Conservation (phyloP, 805 yeast species). For the Sugiyamaella chiloensis region DNA sequence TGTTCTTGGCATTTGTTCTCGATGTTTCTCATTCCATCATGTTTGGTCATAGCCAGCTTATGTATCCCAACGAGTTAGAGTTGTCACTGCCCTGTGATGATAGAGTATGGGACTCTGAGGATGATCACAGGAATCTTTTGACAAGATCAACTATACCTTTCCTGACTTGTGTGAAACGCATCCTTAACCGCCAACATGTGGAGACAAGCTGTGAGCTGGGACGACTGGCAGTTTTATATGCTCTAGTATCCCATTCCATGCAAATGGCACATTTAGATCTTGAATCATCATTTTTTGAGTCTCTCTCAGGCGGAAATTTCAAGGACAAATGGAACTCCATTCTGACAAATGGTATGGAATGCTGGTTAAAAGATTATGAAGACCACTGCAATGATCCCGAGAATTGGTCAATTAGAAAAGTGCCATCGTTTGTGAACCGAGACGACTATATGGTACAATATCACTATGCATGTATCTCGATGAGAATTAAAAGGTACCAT, state of each 20-base stretch:
- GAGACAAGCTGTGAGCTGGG: constrained; percentile 55
- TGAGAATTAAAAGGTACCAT: constrained; percentile 67
- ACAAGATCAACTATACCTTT: constrained; percentile 39
- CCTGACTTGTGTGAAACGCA: constrained; percentile 51
- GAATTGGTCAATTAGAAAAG: not conserved
- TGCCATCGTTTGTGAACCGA: not conserved
- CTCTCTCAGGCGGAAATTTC: constrained; percentile 19
- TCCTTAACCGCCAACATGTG: constrained; percentile 50
- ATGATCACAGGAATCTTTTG: constrained; percentile 23
- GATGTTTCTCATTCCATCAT: constrained; percentile 75
- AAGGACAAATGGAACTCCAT: constrained; percentile 63
- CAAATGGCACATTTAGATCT: constrained; percentile 69
- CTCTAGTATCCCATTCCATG: constrained; percentile 60
- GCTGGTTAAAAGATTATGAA: constrained; percentile 46
- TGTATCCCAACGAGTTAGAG: constrained; percentile 58
- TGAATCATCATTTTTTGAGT: constrained; percentile 35
- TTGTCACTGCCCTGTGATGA: constrained; percentile 62
- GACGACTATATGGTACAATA: constrained; percentile 31
- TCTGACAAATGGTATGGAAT: constrained; percentile 63
- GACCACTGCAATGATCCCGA: not conserved
- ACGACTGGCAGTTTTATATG: constrained; percentile 61
- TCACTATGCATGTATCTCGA: constrained; percentile 68
- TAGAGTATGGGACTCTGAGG: constrained; percentile 47
- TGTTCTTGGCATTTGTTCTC: constrained; percentile 75
- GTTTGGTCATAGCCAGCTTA: constrained; percentile 64